These are phyloP conservation scores for Fusarium setosum DNA, from an alignment of 2,329 filamentous ascomycete genomes.

Conservation along the genomic window DNA sequence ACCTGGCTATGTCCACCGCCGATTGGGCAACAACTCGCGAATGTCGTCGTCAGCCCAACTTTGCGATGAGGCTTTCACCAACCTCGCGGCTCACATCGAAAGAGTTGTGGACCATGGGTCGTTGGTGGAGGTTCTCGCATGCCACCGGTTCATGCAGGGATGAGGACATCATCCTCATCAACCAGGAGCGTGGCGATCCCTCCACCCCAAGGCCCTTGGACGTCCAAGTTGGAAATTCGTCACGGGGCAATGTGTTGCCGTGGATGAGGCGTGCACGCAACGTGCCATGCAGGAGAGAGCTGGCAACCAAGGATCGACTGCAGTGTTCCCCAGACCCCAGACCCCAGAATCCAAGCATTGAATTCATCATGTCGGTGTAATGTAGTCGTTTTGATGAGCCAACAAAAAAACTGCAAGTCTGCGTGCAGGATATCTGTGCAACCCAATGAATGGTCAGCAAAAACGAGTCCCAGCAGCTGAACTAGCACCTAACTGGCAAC, in stretches of 20 bases:
- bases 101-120: background rate
- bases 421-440: constrained; percentile 8
- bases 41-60: constrained; percentile 9
- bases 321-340: constrained; percentile 8
- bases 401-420: constrained; percentile 11
- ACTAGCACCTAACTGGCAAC: constrained; percentile 11
- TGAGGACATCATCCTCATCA: constrained; percentile 3
- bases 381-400: constrained; percentile 32
- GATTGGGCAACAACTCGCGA: constrained; percentile 9
- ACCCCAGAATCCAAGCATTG: constrained; percentile 1
- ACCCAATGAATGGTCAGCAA: constrained; percentile 24
- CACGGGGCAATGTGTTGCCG: constrained; percentile 4
- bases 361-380: constrained; percentile 34
- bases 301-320: background rate
- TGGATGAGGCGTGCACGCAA: background rate
- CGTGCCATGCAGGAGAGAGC: background rate
- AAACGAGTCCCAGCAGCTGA: constrained; percentile 23
- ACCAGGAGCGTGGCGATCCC: constrained; percentile 13
- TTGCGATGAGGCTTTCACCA: constrained; percentile 12
- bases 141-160: constrained; percentile 29
- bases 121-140: constrained; percentile 2
- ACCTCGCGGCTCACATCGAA: background rate
- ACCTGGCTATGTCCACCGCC: background rate
- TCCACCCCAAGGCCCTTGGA: background rate
- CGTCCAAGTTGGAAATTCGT: constrained; percentile 1